Conservation (phyloP, 441 rosid genomes). For the Isatis lusitanica region DNA sequence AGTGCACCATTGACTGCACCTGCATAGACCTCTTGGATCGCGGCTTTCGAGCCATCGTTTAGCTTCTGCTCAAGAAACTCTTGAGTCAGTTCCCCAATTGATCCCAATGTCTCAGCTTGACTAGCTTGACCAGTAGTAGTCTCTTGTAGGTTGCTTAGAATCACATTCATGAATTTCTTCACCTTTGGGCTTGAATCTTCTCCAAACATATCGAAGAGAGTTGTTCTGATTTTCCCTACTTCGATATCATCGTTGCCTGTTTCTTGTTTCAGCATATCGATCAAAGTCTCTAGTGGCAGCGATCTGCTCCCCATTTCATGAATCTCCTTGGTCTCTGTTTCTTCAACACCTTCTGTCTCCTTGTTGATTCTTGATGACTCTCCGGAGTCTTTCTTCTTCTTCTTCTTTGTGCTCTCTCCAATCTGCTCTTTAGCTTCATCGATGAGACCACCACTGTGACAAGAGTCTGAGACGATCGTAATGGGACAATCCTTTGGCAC, state of each 20-base stretch:
- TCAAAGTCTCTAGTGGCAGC: conserved; percentile 67
- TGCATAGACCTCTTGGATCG: conserved; percentile 73
- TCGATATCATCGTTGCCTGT: conserved; percentile 83
- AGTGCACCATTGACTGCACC: conserved; percentile 55
- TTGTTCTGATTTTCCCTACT: conserved; percentile 74
- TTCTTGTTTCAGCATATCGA: conserved; percentile 74
- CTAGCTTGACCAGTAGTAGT: neutral
- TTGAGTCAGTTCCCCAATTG: conserved; percentile 60
- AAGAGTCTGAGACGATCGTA: conserved; percentile 76
- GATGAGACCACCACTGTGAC: conserved; percentile 86
- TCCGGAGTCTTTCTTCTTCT: conserved; percentile 32
- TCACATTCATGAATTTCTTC: conserved; percentile 77
- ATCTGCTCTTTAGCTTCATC: conserved; percentile 87
- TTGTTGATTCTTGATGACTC: conserved; percentile 41
- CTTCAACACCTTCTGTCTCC: conserved; percentile 5
- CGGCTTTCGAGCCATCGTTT: conserved; percentile 51
- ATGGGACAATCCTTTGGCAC: conserved; percentile 57
- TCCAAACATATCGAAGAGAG: conserved; percentile 74
- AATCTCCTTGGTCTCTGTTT: conserved; percentile 17
- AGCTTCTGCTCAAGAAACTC: conserved; percentile 78
- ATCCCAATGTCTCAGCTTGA: conserved; percentile 36
- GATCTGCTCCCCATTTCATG: conserved; percentile 49
- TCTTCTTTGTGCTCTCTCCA: conserved; percentile 71
- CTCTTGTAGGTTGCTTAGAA: conserved; percentile 52
- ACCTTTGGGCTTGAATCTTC: conserved; percentile 87